Evolutionary conservation across 164 flowering plant species (phyloP).

Genomic region (Malania oleifera): DNA sequence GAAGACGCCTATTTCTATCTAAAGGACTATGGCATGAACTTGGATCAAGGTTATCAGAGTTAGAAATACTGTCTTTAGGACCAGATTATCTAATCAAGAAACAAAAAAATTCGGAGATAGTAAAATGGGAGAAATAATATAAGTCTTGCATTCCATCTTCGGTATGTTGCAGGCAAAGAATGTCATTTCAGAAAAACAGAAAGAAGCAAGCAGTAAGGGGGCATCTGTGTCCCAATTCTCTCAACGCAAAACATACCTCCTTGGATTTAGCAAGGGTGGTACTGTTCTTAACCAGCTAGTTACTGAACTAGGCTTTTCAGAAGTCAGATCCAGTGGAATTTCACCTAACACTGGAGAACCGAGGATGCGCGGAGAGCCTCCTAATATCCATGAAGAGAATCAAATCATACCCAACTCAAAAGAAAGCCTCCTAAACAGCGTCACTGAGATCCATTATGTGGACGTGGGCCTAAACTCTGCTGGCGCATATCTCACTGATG

Average conservation of each 20-base stretch:
- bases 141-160: too few relatives aligned
- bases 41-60: not conserved
- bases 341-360: conserved; percentile 5
- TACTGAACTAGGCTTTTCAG: conserved; percentile 47
- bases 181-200: conserved; percentile 19
- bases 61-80: not conserved
- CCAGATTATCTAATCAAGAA: not conserved
- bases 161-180: conserved; percentile 40
- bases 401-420: conserved; percentile 42
- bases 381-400: conserved; percentile 14
- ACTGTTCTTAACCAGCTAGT: conserved; percentile 74
- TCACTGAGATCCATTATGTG: conserved; percentile 68
- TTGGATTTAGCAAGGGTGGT: conserved; percentile 96
- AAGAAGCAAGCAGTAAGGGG: conserved; percentile 12
- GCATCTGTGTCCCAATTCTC: conserved; percentile 15
- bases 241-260: conserved; percentile 48
- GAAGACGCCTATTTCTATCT: too few relatives aligned
- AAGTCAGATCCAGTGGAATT: conserved; percentile 12
- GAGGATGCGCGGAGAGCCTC: not conserved
- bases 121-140: too few relatives aligned
- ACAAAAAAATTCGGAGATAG: too few relatives aligned
- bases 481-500: conserved; percentile 73
- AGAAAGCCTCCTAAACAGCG: conserved; percentile 60
- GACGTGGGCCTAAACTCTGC: conserved; percentile 75
- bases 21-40: too few relatives aligned